Base-by-base conservation (phyloP, 2,329 filamentous ascomycete genomes). In the Septoria petroselini region DNA sequence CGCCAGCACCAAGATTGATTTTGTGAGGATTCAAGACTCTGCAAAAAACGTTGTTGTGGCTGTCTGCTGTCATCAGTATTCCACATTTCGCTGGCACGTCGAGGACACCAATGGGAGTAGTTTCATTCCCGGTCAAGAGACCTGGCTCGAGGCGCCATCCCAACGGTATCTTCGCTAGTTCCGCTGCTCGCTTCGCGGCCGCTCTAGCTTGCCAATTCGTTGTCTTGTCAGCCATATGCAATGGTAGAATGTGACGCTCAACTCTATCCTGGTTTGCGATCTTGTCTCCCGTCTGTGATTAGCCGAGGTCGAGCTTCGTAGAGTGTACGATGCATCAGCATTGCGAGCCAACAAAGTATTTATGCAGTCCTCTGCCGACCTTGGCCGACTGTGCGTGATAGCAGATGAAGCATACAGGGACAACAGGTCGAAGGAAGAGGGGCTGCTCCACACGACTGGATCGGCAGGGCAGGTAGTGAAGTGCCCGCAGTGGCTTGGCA, bases 1-100 rank as follows among this genome's bases (percentile, higher is more conserved):
- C 85, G 4, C 85, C 85, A 0, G 81, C 75, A 0, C 79, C 81
- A 25, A 83, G 71, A 15, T 73, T 69, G 1, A 79, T 73, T 52
- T 85, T 85, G 49, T 77, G 71, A 0, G 85, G 84, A 60, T 85
- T 86, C 2, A 85, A 68, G 0, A 80, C 70, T 7, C 71, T 62
- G 3, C 71, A 71, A 42, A 73, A 74, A 29, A 73, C 55, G 40
- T 66, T 63, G 57, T 66, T 66, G 35, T 65, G 55, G 4, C 54
- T 57, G 37, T 65, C 64, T 9, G 49, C 62, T 11, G 61, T 62
- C 42, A 55, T 53, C 14, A 83, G 66, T 4, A 83, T 62, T 0
- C 78, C 77, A 56, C 77, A 78, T 43, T 69, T 68, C 11, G 71
- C 67, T 1, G 79, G 79, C 6, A 81, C 64, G 18, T 74, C 66